A percentile compares a stretch with the other conserved stretches of the same genome.
These are phyloP conservation scores for slime mould (Dictyostelium discoideum) DNA, from an alignment of 78 protist species.

Conservation along the genomic window DNA sequence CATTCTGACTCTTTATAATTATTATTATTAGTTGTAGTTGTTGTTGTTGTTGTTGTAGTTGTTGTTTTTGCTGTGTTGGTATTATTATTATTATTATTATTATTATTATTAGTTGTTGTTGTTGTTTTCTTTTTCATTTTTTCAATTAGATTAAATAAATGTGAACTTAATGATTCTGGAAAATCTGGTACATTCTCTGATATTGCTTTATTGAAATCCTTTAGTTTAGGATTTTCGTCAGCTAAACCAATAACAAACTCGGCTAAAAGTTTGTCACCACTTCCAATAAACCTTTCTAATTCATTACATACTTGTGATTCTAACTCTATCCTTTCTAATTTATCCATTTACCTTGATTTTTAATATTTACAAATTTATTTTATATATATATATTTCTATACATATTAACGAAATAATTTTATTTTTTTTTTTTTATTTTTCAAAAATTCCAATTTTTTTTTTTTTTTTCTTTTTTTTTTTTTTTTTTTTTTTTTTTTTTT, in stretches of 20 bases:
- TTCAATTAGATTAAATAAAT: constrained; percentile 65
- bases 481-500: too few relatives aligned
- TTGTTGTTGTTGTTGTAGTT: background rate
- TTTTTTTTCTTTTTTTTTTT: too few relatives aligned
- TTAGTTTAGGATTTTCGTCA: background rate
- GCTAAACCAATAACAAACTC: constrained; percentile 92
- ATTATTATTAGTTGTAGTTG: background rate
- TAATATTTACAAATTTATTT: too few relatives aligned
- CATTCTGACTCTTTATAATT: background rate
- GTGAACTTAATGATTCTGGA: constrained; percentile 74
- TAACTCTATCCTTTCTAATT: constrained; percentile 79
- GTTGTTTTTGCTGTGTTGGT: background rate
- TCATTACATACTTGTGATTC: constrained; percentile 89
- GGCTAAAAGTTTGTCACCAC: constrained; percentile 90
- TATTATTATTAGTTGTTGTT: background rate
- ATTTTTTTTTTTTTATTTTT: too few relatives aligned
- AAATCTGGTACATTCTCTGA: constrained; percentile 87
- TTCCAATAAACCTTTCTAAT: constrained; percentile 92
- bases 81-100: background rate
- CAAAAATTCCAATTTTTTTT: too few relatives aligned
- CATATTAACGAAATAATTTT: too few relatives aligned
- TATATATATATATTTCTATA: too few relatives aligned
- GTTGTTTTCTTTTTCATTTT: constrained; percentile 81
- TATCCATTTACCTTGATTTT: constrained; percentile 38
- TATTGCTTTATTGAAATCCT: constrained; percentile 66